These are phyloP conservation scores for Aureococcus anophagefferens DNA, from an alignment of 108 stramenopile genomes.

Conservation along the genomic window DNA sequence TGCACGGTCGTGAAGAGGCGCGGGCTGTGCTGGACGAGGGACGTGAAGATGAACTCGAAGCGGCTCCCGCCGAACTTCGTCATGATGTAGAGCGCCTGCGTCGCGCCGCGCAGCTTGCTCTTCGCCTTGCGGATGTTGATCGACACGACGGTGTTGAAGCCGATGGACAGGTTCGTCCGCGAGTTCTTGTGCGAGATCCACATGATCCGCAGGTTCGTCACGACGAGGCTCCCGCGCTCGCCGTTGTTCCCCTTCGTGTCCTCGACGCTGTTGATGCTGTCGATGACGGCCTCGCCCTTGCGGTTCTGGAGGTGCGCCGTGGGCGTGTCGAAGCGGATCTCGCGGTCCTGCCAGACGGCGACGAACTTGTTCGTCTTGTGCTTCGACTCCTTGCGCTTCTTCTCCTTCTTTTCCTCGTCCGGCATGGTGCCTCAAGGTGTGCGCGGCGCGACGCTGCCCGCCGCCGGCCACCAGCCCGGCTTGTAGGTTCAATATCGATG, in stretches of 20 bases:
- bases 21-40: conserved; percentile 44
- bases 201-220: conserved; percentile 47
- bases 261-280: conserved; percentile 51
- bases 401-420: too few relatives aligned
- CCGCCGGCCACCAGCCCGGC: too few relatives aligned
- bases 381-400: too few relatives aligned
- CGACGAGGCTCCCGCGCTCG: conserved; percentile 28
- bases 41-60: conserved; percentile 59
- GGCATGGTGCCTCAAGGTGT: too few relatives aligned
- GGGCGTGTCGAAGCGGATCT: conserved; percentile 45
- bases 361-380: too few relatives aligned
- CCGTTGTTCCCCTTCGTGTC: conserved; percentile 49
- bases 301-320: conserved; percentile 11
- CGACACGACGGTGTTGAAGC: conserved; percentile 25
- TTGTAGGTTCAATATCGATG: too few relatives aligned
- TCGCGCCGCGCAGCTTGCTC: conserved; percentile 36
- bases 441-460: too few relatives aligned
- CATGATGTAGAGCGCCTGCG: conserved; percentile 50
- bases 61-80: conserved; percentile 23
- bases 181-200: conserved; percentile 43
- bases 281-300: conserved; percentile 39
- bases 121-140: conserved; percentile 37
- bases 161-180: conserved; percentile 39
- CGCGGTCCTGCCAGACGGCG: conserved; percentile 48
- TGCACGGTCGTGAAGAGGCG: conserved; percentile 54